phyloP scores from a whole-genome alignment of 768 basidiomycete genomes.

The Trametopsis cervina region DNA sequence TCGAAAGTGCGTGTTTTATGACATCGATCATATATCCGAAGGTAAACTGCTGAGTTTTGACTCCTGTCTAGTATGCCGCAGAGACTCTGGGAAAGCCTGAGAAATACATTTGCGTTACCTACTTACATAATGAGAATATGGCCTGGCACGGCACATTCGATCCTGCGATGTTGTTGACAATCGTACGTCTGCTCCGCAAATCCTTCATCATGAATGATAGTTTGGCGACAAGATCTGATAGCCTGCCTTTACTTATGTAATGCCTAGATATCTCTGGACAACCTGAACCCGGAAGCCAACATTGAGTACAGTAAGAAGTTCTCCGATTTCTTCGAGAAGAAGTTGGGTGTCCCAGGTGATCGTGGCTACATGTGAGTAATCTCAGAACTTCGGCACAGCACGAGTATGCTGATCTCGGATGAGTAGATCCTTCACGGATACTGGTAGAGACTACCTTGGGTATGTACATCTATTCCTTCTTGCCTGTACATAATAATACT shows the following conservation, averaged over 20 bases:
- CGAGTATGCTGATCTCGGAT: background rate
- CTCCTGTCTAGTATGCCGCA: conserved; percentile 44
- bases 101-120: conserved; percentile 43
- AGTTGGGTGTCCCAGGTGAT: conserved; percentile 41
- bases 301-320: conserved; percentile 49
- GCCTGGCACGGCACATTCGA: conserved; percentile 58
- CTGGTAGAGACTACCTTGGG: conserved; percentile 44
- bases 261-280: conserved; percentile 48
- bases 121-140: conserved; percentile 52
- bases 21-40: background rate
- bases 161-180: conserved; percentile 51
- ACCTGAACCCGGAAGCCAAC: conserved; percentile 41
- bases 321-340: conserved; percentile 46
- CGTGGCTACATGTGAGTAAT: conserved; percentile 54
- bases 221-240: too few species aligned
- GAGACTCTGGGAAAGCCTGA: conserved; percentile 49
- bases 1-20: conserved; percentile 43
- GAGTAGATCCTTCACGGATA: conserved; percentile 41
- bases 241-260: background rate
- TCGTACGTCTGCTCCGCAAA: conserved; percentile 38
- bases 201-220: too few species aligned
- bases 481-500: too few species aligned
- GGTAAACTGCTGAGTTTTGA: background rate
- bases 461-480: too few species aligned
- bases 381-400: background rate